A percentile compares a stretch with the other conserved stretches of the same genome.
Evolutionary conservation across 345 rosid genomes (phyloP).

Genomic region (Luvunga scandens): DNA sequence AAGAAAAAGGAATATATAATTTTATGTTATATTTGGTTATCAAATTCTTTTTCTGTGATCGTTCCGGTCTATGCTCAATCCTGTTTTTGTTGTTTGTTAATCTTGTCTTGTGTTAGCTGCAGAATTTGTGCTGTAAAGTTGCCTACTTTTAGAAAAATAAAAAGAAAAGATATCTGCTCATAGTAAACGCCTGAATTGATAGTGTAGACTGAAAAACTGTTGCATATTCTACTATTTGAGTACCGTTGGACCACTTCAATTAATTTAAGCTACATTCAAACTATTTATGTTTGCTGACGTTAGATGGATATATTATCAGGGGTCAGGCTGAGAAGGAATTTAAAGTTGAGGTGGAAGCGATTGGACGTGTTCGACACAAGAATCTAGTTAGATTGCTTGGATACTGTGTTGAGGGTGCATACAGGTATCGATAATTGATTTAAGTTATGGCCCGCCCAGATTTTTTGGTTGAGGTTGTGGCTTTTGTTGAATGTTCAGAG

Average conservation of each 20-base stretch:
- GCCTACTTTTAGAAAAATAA: slow-evolving; percentile 11
- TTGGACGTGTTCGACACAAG: slow-evolving; percentile 94
- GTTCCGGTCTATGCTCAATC: not conserved
- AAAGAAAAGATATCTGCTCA: not conserved
- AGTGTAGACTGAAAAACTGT: not conserved
- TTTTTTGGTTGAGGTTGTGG: not conserved
- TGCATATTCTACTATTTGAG: not conserved
- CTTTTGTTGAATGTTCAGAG: not conserved
- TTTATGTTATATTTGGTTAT: not conserved
- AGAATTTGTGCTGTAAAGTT: slow-evolving; percentile 22
- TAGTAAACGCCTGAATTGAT: slow-evolving; percentile 8
- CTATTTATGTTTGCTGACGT: not conserved
- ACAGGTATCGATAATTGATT: slow-evolving; percentile 45
- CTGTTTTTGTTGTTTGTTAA: slow-evolving; percentile 3
- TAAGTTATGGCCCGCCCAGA: not conserved
- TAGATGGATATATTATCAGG: slow-evolving; percentile 36
- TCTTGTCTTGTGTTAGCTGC: slow-evolving; percentile 25
- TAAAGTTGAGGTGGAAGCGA: slow-evolving; percentile 91
- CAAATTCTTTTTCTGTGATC: not conserved
- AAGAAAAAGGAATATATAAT: not conserved
- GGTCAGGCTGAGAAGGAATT: slow-evolving; percentile 99
- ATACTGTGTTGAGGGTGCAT: slow-evolving; percentile 94
- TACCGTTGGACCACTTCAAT: not conserved
- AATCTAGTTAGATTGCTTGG: slow-evolving; percentile 89
- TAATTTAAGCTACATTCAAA: not conserved